phyloP scores from a whole-genome alignment of 441 rosid genomes.

The Hura crepitans region DNA sequence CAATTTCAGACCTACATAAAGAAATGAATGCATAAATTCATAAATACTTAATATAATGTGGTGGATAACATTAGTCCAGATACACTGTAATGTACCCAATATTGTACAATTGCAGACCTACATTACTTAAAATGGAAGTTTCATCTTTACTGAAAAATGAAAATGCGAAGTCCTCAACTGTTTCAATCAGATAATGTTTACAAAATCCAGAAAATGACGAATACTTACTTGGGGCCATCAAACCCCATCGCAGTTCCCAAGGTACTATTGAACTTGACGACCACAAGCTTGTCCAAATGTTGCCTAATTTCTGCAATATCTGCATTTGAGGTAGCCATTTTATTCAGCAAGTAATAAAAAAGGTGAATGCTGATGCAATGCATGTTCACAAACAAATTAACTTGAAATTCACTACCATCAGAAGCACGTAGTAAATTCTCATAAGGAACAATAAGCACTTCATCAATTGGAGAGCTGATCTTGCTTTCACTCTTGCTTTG shows the following conservation, averaged over 20 bases:
- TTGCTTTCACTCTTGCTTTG: conserved; percentile 29
- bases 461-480: conserved; percentile 27
- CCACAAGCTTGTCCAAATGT: conserved; percentile 51
- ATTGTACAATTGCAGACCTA: no score
- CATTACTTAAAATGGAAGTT: neutral
- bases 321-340: conserved; percentile 19
- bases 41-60: neutral
- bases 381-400: no score
- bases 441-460: conserved; percentile 50
- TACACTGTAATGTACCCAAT: neutral
- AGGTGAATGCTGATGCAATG: no score
- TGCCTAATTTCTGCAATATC: conserved; percentile 41
- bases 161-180: neutral
- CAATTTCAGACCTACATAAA: conserved; percentile 48
- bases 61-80: neutral
- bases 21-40: conserved; percentile 6
- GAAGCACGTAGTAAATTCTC: conserved; percentile 35
- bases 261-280: conserved; percentile 43
- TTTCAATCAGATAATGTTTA: conserved; percentile 2
- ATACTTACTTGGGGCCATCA: conserved; percentile 50
- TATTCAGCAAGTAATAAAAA: neutral
- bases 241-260: conserved; percentile 45
- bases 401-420: conserved; percentile 34
- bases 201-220: conserved; percentile 11
- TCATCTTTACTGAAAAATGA: neutral